Percentiles rank a stretch among this genome's conserved stretches.
Conservation (phyloP, 352 stramenopile species). For the Phytopythium litorale region DNA sequence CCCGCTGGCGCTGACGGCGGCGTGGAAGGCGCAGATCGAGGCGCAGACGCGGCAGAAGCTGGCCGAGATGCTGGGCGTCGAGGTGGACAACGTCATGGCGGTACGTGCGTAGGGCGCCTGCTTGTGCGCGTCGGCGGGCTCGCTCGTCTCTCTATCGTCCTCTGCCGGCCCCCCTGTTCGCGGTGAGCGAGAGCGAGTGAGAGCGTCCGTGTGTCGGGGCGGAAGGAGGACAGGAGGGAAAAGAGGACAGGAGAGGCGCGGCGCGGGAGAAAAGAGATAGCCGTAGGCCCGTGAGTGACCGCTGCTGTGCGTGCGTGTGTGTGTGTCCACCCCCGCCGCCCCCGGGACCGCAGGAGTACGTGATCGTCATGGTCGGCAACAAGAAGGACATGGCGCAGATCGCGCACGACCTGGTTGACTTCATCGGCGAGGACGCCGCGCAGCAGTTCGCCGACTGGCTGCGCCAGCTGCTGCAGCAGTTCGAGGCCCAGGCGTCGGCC, state of each 20-base stretch:
- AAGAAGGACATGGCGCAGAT: constrained; percentile 87
- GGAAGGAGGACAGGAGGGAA: neutral
- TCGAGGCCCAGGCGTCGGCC: constrained; percentile 29
- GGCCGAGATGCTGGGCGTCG: constrained; percentile 74
- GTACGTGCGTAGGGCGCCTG: constrained; percentile 39
- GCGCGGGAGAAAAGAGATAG: constrained; percentile 7
- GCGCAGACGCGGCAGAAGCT: constrained; percentile 46
- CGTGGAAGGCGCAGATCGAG: constrained; percentile 59
- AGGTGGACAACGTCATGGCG: constrained; percentile 85
- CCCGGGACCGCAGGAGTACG: constrained; percentile 43
- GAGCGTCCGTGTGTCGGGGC: neutral
- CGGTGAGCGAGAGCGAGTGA: neutral
- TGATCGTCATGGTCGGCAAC: constrained; percentile 85
- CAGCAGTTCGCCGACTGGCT: constrained; percentile 75
- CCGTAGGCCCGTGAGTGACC: constrained; percentile 8
- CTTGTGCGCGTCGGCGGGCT: constrained; percentile 5
- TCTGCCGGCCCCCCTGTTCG: neutral
- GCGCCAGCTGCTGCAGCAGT: constrained; percentile 41
- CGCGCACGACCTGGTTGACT: constrained; percentile 75
- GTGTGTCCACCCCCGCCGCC: constrained; percentile 8
- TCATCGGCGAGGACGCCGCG: constrained; percentile 76
- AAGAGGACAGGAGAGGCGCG: constrained; percentile 17
- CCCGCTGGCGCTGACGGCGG: constrained; percentile 44
- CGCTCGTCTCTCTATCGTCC: neutral
- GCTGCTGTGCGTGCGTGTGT: constrained; percentile 30